These are phyloP conservation scores for Fusarium sororula DNA, from an alignment of 2,329 filamentous ascomycete species.

Conservation along the genomic window DNA sequence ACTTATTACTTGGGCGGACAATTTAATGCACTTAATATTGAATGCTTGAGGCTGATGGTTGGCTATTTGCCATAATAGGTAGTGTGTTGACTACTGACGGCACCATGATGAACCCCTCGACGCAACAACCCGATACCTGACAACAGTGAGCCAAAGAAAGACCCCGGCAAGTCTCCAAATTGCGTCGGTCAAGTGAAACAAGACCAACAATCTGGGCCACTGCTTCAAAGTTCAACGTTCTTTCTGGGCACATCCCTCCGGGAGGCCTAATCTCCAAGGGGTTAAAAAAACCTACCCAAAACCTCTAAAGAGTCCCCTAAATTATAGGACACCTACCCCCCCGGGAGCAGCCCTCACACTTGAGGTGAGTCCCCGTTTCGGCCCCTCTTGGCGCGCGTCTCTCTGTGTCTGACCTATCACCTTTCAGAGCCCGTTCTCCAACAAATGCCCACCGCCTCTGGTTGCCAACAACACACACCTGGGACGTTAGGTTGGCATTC, in stretches of 20 bases:
- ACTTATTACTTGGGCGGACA: neutral
- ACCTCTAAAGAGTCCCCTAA: slow-evolving; percentile 24
- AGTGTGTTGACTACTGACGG: slow-evolving; percentile 24
- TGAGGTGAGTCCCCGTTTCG: slow-evolving; percentile 17
- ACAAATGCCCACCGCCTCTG: slow-evolving; percentile 39
- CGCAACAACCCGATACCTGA: slow-evolving; percentile 4
- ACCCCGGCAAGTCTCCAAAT: slow-evolving; percentile 18
- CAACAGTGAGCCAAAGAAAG: neutral
- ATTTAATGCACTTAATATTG: neutral
- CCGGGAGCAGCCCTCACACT: slow-evolving; percentile 7
- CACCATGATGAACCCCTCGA: slow-evolving; percentile 20
- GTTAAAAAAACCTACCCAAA: slow-evolving; percentile 4
- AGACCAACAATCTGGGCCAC: slow-evolving; percentile 2
- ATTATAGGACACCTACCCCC: slow-evolving; percentile 14
- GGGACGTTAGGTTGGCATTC: slow-evolving; percentile 13
- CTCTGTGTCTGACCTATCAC: slow-evolving; percentile 38
- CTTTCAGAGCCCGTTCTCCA: neutral
- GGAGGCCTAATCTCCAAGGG: slow-evolving; percentile 10
- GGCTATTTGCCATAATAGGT: slow-evolving; percentile 16
- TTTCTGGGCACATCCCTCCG: neutral
- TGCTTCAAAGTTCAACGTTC: neutral
- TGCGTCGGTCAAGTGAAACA: neutral
- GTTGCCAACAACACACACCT: slow-evolving; percentile 25
- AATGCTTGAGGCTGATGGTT: neutral
- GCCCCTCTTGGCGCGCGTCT: slow-evolving; percentile 34